Conservation (phyloP, 2,329 filamentous ascomycete species). For the Hortaea sp. region DNA sequence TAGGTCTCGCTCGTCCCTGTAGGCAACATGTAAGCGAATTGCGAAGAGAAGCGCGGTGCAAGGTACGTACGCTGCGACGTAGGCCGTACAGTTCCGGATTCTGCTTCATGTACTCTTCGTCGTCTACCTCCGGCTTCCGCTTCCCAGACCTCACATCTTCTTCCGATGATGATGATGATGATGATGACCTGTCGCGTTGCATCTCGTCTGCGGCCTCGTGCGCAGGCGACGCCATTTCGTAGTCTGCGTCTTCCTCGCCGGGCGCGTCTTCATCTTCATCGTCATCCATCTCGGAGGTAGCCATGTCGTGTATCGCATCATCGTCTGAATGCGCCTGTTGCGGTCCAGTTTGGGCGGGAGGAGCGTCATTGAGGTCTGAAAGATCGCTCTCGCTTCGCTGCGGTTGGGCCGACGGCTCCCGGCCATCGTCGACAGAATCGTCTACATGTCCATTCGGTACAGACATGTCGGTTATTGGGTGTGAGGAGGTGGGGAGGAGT, state of each 20-base stretch:
- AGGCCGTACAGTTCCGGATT: conserved; percentile 94
- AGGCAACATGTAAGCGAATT: conserved; percentile 24
- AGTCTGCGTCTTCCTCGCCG: conserved; percentile 55
- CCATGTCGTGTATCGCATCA: conserved; percentile 35
- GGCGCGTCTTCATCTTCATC: conserved; percentile 42
- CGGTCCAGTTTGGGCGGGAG: conserved; percentile 31
- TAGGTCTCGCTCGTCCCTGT: conserved; percentile 51
- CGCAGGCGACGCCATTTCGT: conserved; percentile 54
- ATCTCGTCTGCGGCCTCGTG: conserved; percentile 34
- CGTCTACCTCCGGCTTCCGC: conserved; percentile 52
- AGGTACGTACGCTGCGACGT: conserved; percentile 68
- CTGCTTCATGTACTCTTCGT: conserved; percentile 76
- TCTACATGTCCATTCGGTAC: conserved; percentile 58
- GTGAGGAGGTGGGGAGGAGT: conserved; percentile 52
- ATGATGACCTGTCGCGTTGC: conserved; percentile 51
- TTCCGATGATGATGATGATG: conserved; percentile 39
- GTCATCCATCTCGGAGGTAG: conserved; percentile 37
- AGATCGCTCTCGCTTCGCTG: conserved; percentile 64
- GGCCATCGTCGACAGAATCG: conserved; percentile 41
- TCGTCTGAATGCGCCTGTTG: conserved; percentile 30
- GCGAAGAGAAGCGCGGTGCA: conserved; percentile 3
- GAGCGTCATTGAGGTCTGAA: conserved; percentile 56
- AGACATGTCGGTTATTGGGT: conserved; percentile 37
- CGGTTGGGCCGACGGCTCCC: conserved; percentile 34
- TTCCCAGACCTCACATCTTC: conserved; percentile 61